Conservation (phyloP, 140 eudicot genomes). For the Bidens hawaiensis region DNA sequence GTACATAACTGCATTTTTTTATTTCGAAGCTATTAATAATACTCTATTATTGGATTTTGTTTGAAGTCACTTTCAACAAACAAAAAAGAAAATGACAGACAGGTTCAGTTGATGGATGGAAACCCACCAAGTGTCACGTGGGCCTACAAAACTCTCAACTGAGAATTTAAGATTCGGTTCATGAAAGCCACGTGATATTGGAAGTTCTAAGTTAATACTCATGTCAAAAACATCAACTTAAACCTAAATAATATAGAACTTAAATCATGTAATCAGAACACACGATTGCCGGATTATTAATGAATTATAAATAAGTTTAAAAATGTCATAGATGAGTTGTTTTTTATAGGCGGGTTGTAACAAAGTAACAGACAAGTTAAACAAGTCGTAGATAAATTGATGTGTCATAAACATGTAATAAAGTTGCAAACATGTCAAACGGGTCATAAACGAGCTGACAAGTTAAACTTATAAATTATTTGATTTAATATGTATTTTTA, state of each 20-base stretch:
- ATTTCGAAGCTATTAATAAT: background rate
- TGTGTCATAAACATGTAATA: background rate
- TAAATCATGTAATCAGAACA: background rate
- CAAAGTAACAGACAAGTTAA: too few species aligned
- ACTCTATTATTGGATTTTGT: background rate
- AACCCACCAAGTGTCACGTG: conserved; percentile 12
- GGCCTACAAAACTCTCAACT: background rate
- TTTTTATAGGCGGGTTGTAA: too few species aligned
- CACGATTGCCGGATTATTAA: background rate
- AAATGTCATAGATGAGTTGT: too few species aligned
- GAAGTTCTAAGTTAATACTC: too few species aligned
- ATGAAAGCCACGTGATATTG: conserved; percentile 10
- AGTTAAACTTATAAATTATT: too few species aligned
- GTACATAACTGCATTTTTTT: background rate
- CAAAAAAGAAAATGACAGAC: background rate
- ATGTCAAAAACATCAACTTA: too few species aligned
- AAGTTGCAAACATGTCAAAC: too few species aligned
- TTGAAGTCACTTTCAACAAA: background rate
- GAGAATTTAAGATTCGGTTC: background rate
- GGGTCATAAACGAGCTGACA: too few species aligned
- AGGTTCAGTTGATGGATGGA: background rate
- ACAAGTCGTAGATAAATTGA: too few species aligned
- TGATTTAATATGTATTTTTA: too few species aligned
- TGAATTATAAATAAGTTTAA: background rate
- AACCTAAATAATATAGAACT: too few species aligned